Base-by-base conservation (phyloP, 371 early-diverging fungal genomes). In the Mucor velutinosus region DNA sequence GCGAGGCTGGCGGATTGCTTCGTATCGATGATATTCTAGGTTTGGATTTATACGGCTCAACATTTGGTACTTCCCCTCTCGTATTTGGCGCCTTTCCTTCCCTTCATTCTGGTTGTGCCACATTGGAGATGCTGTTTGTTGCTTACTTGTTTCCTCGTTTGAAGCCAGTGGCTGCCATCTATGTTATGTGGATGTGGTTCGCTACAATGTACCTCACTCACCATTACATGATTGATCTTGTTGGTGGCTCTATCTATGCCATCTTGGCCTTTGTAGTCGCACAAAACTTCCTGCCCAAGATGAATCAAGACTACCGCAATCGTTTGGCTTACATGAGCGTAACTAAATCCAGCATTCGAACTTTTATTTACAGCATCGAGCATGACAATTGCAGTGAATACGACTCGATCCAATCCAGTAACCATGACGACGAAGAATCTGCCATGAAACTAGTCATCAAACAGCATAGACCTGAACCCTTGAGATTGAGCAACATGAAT, bases 51-150 rank as follows among this genome's bases (percentile, higher is more conserved):
- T 92, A 91, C 80, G 83, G 83, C 11, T 80, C 79, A 10, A 83
- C 89, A 11, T 92, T 92, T 79, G 85, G 87, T 3, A 82, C 77
- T n/a, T 90, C 90, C 3, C 91, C 92, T n/a, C 61, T 89, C 30
- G 91, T 91, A 47, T 92, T 91, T 79, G 92, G 92, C 8, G 91
- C 92, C 3, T 88, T 90, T 71, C 92, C 92, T 29, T 90, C 90
- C 19, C 81, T 92, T 30, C 92, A 92, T 71, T 87, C 90, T 14
- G 92, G 85, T 27, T 88, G 87, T 72, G 92, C 92, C 1, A 86
- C 87, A 14, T 75, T 89, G n/a, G 79, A 87, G 45, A 86, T 87
- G 74, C 70, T 89, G 47, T 91, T 91, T 75, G 62, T 87, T 29
- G 72, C 73, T 37, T 83, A 80, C 32, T 65, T 88, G 37, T 77